Evolutionary conservation across 768 basidiomycete genomes (phyloP).

Genomic region (Gloeopeniophorella convolvens): DNA sequence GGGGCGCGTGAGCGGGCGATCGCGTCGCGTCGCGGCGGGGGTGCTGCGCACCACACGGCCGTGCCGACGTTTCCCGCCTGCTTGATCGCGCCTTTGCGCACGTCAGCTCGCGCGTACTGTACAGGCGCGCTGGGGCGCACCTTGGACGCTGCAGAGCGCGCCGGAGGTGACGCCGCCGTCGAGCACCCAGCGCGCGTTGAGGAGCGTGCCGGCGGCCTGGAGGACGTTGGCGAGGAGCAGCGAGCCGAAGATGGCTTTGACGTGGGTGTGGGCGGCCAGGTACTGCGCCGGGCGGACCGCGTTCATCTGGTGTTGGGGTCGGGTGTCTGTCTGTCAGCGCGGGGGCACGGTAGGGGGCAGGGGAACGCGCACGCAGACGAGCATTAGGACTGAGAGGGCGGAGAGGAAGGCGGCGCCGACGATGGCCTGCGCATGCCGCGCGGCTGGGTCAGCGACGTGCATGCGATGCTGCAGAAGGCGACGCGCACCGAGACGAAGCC

Average conservation of each 20-base stretch:
- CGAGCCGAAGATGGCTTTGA: conserved; percentile 28
- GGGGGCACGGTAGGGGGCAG: not conserved
- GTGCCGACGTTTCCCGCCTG: conserved; percentile 39
- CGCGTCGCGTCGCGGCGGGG: conserved; percentile 8
- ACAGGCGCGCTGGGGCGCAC: conserved; percentile 2
- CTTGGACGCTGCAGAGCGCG: conserved; percentile 27
- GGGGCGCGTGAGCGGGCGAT: conserved; percentile 23
- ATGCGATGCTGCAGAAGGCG: not conserved
- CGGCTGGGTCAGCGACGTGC: not conserved
- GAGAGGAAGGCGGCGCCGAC: conserved; percentile 26
- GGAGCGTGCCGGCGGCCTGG: conserved; percentile 29
- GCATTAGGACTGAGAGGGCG: conserved; percentile 22
- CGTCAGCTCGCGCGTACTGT: not conserved
- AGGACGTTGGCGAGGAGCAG: conserved; percentile 29
- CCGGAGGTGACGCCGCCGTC: conserved; percentile 25
- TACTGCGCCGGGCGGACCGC: conserved; percentile 14
- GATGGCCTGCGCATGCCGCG: conserved; percentile 20
- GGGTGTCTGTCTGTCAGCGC: not conserved
- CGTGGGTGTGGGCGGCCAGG: conserved; percentile 23
- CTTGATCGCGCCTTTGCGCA: conserved; percentile 30
- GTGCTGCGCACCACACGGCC: conserved; percentile 34
- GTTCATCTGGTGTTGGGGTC: conserved; percentile 23
- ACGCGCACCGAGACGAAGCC: conserved; percentile 13
- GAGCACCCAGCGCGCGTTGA: conserved; percentile 28
- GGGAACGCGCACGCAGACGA: conserved; percentile 19